Evolutionary conservation across 345 rosid species (phyloP).

Genomic region (Camelina hispida): DNA sequence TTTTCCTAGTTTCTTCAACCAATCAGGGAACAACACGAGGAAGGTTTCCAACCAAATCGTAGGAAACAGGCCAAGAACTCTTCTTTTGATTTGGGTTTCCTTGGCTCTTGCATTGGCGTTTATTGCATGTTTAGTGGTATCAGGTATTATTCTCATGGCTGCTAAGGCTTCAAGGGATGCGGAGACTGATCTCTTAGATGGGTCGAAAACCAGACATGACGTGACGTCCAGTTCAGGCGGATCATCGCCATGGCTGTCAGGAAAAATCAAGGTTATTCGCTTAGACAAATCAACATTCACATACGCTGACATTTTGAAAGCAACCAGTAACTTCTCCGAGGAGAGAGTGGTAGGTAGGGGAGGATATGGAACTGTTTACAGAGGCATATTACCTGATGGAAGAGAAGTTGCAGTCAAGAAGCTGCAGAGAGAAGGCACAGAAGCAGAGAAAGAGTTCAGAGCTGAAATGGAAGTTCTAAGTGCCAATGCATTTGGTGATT

Average conservation of each 20-base stretch:
- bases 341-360: conserved; percentile 82
- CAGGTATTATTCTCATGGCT: conserved; percentile 49
- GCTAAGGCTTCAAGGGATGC: conserved; percentile 49
- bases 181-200: conserved; percentile 56
- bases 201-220: conserved; percentile 56
- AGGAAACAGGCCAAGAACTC: conserved; percentile 40
- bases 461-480: conserved; percentile 94
- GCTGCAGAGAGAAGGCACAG: conserved; percentile 80
- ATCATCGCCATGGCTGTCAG: conserved; percentile 81
- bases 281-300: conserved; percentile 82
- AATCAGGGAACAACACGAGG: conserved; percentile 28
- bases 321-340: conserved; percentile 78
- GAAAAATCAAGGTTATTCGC: conserved; percentile 72
- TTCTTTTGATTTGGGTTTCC: conserved; percentile 47
- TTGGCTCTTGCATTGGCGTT: conserved; percentile 48
- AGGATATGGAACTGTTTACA: conserved; percentile 84
- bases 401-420: conserved; percentile 91
- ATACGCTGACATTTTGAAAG: conserved; percentile 77
- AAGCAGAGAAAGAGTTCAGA: conserved; percentile 86
- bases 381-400: conserved; percentile 79
- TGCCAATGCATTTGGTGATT: conserved; percentile 75
- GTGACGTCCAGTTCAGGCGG: conserved; percentile 62
- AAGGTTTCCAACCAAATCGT: conserved; percentile 3
- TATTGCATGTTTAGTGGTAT: conserved; percentile 54
- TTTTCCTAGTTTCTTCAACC: conserved; percentile 59